Base-by-base conservation (phyloP, 1,139 yeast genomes). In the Scheffersomyces insectosa region DNA sequence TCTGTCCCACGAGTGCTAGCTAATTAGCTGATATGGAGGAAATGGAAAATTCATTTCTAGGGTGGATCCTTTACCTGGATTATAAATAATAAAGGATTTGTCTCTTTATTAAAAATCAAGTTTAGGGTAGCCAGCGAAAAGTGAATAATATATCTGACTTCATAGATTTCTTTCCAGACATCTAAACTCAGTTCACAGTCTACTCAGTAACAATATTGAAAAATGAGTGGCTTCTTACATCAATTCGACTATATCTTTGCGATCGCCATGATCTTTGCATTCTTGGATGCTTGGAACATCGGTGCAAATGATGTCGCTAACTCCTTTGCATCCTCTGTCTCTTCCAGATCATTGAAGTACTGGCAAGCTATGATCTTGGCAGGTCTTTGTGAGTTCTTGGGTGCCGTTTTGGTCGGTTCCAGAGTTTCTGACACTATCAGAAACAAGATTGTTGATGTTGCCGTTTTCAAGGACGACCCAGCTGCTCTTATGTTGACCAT, bases 221-320 rank as follows among this genome's bases (percentile, higher is more conserved):
- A 20, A 20, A 20, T 20, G 25, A 20, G 25, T 20, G 25, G 25
- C 25, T 20, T 20, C 25, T 31, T 80, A 49, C 80, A 76, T 45
- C 80, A 82, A 57, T 83, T 81, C 56, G 85, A 82, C 59, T 83
- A 83, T 58, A 72, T 83, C 57, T 79, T 83, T 57, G 88, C 86
- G 3, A 75, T 83, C 47, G 80, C 82, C 40, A 77, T 83, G 77
- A 66, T 84, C 47, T 84, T 85, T 65, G 90, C 89, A 51, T 83
- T 83, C 70, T 70, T 84, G 55, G 90, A 84, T 65, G 91, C 91
- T n/a, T 85, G 83, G 77, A 83, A 83, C 60, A 85, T 84, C 55
- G 95, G 95, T 43, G 95, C 93, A 36, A 85, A 86, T 59, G 93
- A 85, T 72, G 90, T 85, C 46, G 87, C 93, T 32, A 85, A 86